Evolutionary conservation across 2,329 filamentous ascomycete species (phyloP), one percentile per base, ranked within the genome.

Genomic region (Ascochyta clinopodiicola): DNA sequence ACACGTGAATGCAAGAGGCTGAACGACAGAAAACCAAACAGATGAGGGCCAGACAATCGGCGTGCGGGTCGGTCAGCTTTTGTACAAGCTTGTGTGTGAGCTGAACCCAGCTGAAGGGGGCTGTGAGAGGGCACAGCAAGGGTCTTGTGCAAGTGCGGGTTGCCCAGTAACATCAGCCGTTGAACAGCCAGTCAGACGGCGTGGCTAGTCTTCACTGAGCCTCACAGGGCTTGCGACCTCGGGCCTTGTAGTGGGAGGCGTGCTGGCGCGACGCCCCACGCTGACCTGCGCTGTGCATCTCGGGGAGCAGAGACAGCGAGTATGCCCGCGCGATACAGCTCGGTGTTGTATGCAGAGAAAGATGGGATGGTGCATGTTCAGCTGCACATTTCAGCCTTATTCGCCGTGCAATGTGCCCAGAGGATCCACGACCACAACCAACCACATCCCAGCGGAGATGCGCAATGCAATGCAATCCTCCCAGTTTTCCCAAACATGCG

Each of bases 141-240:
- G 35, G 42, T 47, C 43, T 42, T 31, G 43, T 46, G 49, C 49
- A 39, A 45, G 42, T 46, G 49, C 36, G 39, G 44, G 51, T 47
- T 53, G 38, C 27, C 24, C 35, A 48, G 46, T 15, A 39, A 31
- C 45, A 39, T 49, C 40, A 34, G 40, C 45, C 24, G 32, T 25
- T 15, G n/a, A 34, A 31, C 48, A 44, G 37, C 51, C 45, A 47
- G 25, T 50, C 42, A 51, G 21, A 38, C 37, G 44, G 52, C 46
- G 36, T 56, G 46, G 35, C 52, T 58, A 56, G 53, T 39, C 39
- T 46, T 59, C 57, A 66, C 57, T 56, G 42, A 64, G 63, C 63
- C 63, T 66, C 61, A 64, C 45, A 54, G 53, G 55, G 61, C 60
- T 64, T 64, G 59, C 57, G 57, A 60, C 47, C 46, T 56, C 52